Evolutionary conservation across 106 monocot species (phyloP).

Genomic region (Ottelia alismoides): DNA sequence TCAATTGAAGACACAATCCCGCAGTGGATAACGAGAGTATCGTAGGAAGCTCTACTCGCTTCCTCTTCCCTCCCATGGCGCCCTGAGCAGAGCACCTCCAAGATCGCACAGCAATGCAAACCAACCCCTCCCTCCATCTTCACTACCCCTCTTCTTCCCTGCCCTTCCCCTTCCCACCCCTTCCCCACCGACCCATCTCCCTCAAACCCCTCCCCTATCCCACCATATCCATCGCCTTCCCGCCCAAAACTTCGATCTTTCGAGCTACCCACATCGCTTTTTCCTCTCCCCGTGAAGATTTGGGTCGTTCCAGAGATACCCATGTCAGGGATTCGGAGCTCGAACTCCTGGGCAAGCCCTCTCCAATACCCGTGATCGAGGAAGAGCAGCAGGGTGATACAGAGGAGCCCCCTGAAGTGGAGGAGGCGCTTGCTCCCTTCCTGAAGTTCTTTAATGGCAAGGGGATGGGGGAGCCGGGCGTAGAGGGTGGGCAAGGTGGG

Average conservation of each 20-base stretch:
- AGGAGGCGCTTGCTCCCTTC: constrained; percentile 33
- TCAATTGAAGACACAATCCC: too few species aligned
- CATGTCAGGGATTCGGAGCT: constrained; percentile 7
- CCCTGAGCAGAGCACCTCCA: too few species aligned
- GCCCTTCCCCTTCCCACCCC: neutral
- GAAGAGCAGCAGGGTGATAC: too few species aligned
- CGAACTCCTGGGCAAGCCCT: constrained; percentile 12
- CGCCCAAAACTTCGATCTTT: too few species aligned
- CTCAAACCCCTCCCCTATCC: too few species aligned
- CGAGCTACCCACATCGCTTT: neutral
- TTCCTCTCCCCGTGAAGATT: neutral
- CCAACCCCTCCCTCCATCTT: too few species aligned
- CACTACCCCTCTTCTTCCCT: neutral
- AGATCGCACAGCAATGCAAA: too few species aligned
- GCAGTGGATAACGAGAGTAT: too few species aligned
- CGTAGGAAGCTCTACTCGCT: too few species aligned
- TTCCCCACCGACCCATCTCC: neutral
- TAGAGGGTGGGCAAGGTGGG: neutral
- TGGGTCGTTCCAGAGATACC: neutral
- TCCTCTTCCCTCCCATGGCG: too few species aligned
- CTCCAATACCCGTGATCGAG: neutral
- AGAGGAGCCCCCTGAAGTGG: constrained; percentile 5
- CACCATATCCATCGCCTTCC: neutral
- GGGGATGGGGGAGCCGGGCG: constrained; percentile 1
- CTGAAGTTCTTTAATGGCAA: constrained; percentile 28